Base-by-base conservation (phyloP, 345 rosid genomes). In the Gossypium turneri region DNA sequence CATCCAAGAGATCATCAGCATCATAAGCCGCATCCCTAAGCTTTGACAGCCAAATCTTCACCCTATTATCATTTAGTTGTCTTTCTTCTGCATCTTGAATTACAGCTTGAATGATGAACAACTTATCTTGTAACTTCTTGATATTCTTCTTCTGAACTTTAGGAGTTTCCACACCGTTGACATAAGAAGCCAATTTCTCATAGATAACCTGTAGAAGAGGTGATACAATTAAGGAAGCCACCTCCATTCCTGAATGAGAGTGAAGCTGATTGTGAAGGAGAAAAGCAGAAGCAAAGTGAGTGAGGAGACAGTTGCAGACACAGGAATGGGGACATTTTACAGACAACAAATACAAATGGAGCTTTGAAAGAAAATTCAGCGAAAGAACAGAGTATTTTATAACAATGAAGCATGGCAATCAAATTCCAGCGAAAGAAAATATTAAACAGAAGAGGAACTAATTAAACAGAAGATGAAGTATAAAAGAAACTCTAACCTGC, bases 71-170 rank as follows among this genome's bases (percentile, higher is more conserved):
- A 2, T 13, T 34, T n/a, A 51, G 25, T 43, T 73, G 80, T 19
- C 66, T 19, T 70, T 80, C 51, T 38, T 76, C 79, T 55, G 82
- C 82, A 58, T 71, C 82, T 34, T 79, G 57, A 15, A 79, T 61
- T 22, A 72, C 82, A 4, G 74, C 82, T 50, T 67, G 70, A 48
- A 79, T 67, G 1, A 60, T 4, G 8, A 8, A n/a, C 43, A 76
- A 15, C 47, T 34, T 71, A 2, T 27, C 48, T 25, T 27, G 57
- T 12, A 80, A 67, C 58, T 59, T 80, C 51, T 58, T 51, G 29
- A 71, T 9, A 20, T 65, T 52, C 56, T 48, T 50, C 69, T 43
- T 57, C 12, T 45, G 22, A 10, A 24, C 73, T 4, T 45, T 20
- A 10, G 22, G 34, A 20, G 29, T 19, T 51, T 17, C 50, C 53